These are phyloP conservation scores for Nicotiana paniculata DNA, from an alignment of 257 asterid species.

Conservation along the genomic window DNA sequence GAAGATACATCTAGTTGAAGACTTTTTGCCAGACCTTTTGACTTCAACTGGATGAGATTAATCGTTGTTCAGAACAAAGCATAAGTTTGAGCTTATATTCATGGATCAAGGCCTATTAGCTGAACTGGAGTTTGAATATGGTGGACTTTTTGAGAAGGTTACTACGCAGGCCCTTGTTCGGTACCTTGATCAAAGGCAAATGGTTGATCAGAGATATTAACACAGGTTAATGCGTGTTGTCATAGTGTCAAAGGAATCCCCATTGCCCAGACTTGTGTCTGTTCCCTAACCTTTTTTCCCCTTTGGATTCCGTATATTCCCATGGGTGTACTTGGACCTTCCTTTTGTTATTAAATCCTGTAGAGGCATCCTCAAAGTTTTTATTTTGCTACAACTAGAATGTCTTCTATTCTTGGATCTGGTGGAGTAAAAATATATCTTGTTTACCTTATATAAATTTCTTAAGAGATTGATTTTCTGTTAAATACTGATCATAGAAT, in stretches of 20 bases:
- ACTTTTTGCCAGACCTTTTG: constrained; percentile 3
- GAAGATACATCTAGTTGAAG: background rate
- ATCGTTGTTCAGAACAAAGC: background rate
- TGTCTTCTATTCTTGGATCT: background rate
- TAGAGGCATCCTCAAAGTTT: constrained; percentile 8
- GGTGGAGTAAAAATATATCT: background rate
- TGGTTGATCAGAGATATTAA: background rate
- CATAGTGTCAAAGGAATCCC: background rate
- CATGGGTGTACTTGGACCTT: background rate
- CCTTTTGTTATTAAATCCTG: background rate
- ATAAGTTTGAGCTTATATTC: background rate
- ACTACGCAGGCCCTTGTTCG: background rate
- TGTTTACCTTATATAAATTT: background rate
- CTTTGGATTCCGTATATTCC: background rate
- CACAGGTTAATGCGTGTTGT: background rate
- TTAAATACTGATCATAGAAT: background rate
- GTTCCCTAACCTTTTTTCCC: background rate
- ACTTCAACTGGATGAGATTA: constrained; percentile 2
- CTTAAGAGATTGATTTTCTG: background rate
- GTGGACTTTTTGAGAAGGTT: background rate
- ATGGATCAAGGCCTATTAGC: background rate
- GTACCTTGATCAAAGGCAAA: background rate
- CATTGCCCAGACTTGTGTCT: background rate
- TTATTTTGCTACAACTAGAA: background rate
- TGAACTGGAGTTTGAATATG: background rate